Percentiles rank a stretch among this genome's conserved stretches.
These are phyloP conservation scores for Acanthamoeba lenticulata DNA, from an alignment of 208 protist species.

Conservation along the genomic window DNA sequence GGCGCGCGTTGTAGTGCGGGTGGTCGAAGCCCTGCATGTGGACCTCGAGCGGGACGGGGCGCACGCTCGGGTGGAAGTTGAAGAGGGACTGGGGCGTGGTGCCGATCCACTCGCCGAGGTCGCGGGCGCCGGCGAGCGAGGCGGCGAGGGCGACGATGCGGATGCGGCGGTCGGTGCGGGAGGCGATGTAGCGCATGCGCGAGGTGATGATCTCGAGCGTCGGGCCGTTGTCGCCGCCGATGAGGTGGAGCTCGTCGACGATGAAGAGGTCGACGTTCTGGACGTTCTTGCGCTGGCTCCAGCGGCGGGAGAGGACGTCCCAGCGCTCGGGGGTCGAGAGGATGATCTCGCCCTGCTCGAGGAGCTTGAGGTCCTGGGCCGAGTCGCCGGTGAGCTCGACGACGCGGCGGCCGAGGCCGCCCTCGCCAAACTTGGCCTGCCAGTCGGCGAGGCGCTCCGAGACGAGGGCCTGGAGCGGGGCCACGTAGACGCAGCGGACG, in stretches of 20 bases:
- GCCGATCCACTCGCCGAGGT: constrained; percentile 96
- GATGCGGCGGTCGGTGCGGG: constrained; percentile 92
- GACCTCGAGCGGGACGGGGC: constrained; percentile 98
- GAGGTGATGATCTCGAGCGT: constrained; percentile 98
- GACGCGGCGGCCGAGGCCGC: constrained; percentile 92
- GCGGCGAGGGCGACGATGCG: constrained; percentile 98
- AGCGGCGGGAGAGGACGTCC: constrained; percentile 99
- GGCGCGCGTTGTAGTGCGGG: constrained; percentile 98
- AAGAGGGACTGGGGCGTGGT: constrained; percentile 95
- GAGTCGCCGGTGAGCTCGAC: constrained; percentile 98
- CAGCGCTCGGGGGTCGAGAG: constrained; percentile 99
- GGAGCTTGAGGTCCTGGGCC: constrained; percentile 93
- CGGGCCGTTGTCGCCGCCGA: constrained; percentile 98
- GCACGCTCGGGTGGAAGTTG: constrained; percentile 98
- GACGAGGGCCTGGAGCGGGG: constrained; percentile 99
- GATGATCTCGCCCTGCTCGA: constrained; percentile 96
- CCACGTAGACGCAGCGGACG: constrained; percentile 96
- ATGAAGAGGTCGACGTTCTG: constrained; percentile 96
- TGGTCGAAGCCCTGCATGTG: constrained; percentile 97
- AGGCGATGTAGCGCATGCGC: constrained; percentile 98
- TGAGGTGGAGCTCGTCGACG: constrained; percentile 98
- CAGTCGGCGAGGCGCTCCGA: constrained; percentile 99
- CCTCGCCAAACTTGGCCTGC: constrained; percentile 89
- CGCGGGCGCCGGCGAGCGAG: constrained; percentile 97
- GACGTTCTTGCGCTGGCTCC: constrained; percentile 94